Evolutionary conservation across 306 rosid genomes (phyloP), one percentile per base, ranked within the genome.

Genomic region (Casuarina glauca): DNA sequence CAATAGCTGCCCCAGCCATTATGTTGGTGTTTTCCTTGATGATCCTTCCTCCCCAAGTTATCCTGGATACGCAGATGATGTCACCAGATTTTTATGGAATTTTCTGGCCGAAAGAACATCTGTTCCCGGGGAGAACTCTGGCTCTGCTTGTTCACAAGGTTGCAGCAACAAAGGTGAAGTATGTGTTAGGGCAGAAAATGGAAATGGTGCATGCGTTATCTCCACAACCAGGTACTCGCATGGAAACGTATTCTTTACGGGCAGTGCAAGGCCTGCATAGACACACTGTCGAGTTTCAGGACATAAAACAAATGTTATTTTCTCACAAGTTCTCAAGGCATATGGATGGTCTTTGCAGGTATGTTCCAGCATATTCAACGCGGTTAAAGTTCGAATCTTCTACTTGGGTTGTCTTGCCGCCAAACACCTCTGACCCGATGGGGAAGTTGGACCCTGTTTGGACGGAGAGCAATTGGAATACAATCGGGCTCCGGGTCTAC

Each of bases 401-500:
- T 73, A 77, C 49, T 53, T 94, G 98, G 98, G 80, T 16, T 76
- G 89, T 94, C 72, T 76, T 94, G 84, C 89, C 97, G 79, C 79
- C 92, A 42, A 88, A 89, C 86, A 82, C 92, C 72, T 87, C 96
- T 10, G 98, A 89, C 41, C 83, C 81, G 41, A 88, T 94, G 94
- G 97, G 90, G 69, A 73, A 68, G 53, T 81, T 85, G 72, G 98
- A 94, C 61, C 87, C 94, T 50, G 86, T 94, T 81, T 94, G 98
- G 98, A 90, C 97, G 20, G 98, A 94, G 81, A 94, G 98, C 84
- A 92, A 94, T 81, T 94, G 98, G 98, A 87, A 92, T 84, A 57
- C 87, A 32, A 86, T 90, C 35, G 93, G 96, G 43, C 84, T 91
- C 52, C 94, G 93, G 50, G 78, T 92, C 68, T 94, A 92, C 84